A percentile compares a stretch with the other conserved stretches of the same genome.
Conservation (phyloP, 1,284 basidiomycete species). For the Trametes hirsuta region DNA sequence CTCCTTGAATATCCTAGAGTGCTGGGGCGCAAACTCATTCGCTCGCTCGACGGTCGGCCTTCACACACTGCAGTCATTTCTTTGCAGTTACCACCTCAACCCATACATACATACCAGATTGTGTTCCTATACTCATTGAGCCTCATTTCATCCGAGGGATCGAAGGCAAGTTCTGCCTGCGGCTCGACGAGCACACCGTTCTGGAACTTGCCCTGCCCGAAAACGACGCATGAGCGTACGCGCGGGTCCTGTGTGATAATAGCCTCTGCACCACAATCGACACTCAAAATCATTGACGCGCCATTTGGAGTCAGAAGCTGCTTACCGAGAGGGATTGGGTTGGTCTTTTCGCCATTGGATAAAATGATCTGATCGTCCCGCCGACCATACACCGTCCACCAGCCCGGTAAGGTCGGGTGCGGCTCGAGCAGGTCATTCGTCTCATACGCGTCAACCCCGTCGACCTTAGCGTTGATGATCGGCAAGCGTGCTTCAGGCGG, state of each 20-base stretch:
- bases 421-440: conserved; percentile 47
- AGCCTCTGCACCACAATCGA: conserved; percentile 46
- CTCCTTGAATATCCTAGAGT: conserved; percentile 45
- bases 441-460: conserved; percentile 33
- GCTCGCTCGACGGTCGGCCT: conserved; percentile 43
- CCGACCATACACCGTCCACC: conserved; percentile 48
- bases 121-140: conserved; percentile 30
- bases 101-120: neutral
- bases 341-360: conserved; percentile 33
- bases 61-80: neutral
- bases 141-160: conserved; percentile 23
- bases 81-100: neutral
- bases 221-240: conserved; percentile 37
- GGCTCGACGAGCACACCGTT: conserved; percentile 40
- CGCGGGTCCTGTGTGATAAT: conserved; percentile 36
- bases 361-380: conserved; percentile 46
- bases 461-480: conserved; percentile 32
- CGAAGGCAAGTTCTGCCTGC: conserved; percentile 23
- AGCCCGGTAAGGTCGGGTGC: conserved; percentile 44
- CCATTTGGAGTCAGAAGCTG: neutral
- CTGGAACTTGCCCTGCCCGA: conserved; percentile 46
- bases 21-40: conserved; percentile 42
- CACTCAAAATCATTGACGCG: conserved; percentile 18
- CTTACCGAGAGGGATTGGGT: neutral
- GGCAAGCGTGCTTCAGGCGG: conserved; percentile 20